Evolutionary conservation across 352 stramenopile species (phyloP).

Genomic region (Phytophthora palmivora): DNA sequence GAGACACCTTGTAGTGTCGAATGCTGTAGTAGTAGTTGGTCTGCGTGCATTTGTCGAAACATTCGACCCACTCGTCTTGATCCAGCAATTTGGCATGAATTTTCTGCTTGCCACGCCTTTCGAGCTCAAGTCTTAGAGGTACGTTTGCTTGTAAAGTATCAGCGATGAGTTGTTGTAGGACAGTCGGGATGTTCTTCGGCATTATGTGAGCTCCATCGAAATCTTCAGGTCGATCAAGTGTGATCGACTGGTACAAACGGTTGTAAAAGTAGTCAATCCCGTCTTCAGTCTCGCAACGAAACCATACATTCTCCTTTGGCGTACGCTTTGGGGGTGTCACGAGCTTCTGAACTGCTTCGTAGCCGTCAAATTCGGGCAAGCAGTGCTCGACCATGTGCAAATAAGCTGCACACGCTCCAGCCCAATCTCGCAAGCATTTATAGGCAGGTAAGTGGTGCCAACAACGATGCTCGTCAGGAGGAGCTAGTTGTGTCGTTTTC

Average conservation of each 20-base stretch:
- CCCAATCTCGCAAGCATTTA: constrained; percentile 56
- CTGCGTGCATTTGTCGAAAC: constrained; percentile 47
- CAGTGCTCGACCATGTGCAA: constrained; percentile 66
- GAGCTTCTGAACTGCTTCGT: constrained; percentile 51
- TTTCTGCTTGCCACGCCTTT: constrained; percentile 52
- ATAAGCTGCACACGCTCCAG: constrained; percentile 50
- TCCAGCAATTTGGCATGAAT: constrained; percentile 52
- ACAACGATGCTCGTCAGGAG: constrained; percentile 38
- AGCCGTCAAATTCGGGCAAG: constrained; percentile 49
- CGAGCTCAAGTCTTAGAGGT: constrained; percentile 55
- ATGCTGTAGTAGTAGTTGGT: constrained; percentile 78
- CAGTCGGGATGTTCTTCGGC: constrained; percentile 47
- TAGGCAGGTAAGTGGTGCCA: constrained; percentile 73
- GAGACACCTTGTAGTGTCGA: constrained; percentile 52
- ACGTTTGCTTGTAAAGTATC: constrained; percentile 51
- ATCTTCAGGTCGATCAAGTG: constrained; percentile 49
- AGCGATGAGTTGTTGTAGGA: constrained; percentile 57
- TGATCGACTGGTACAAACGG: constrained; percentile 51
- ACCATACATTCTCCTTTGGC: constrained; percentile 70
- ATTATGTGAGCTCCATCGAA: constrained; percentile 56
- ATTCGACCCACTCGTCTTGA: constrained; percentile 78
- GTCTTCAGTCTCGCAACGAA: constrained; percentile 50
- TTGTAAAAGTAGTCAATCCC: constrained; percentile 75
- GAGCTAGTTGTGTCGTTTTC: constrained; percentile 18
- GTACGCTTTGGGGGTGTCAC: constrained; percentile 55